Percentiles rank a stretch among this genome's conserved stretches.
Conservation (phyloP, 2,329 filamentous ascomycete genomes). For the Hypoxylon rubiginosum region DNA sequence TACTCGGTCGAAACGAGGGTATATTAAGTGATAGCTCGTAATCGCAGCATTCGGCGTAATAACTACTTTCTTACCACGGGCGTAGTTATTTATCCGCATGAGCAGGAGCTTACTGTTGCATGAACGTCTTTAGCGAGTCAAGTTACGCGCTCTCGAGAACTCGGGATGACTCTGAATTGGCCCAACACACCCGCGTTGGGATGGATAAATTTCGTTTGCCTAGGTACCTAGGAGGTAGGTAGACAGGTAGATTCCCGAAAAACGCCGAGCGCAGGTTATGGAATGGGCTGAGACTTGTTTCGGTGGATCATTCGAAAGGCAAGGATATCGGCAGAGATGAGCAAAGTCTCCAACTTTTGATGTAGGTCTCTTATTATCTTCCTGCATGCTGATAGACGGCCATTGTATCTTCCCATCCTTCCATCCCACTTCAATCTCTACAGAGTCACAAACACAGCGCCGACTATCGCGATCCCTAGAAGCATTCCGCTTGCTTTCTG, state of each 20-base stretch:
- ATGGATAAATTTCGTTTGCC: conserved; percentile 27
- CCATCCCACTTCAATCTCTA: conserved; percentile 32
- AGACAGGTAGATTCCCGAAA: conserved; percentile 22
- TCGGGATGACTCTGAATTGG: conserved; percentile 25
- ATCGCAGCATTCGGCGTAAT: conserved; percentile 35
- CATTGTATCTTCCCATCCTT: conserved; percentile 10
- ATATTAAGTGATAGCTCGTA: conserved; percentile 37
- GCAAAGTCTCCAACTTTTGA: conserved; percentile 6
- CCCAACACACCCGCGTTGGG: conserved; percentile 6
- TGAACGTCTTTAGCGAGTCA: conserved; percentile 23
- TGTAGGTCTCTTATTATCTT: conserved; percentile 15
- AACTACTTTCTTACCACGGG: conserved; percentile 25
- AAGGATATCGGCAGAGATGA: conserved; percentile 26
- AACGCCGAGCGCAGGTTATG: conserved; percentile 34
- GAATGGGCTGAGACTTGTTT: conserved; percentile 14
- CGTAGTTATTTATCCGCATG: conserved; percentile 40
- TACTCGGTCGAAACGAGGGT: conserved; percentile 17
- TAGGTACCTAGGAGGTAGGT: background rate
- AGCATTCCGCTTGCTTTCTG: conserved; percentile 44
- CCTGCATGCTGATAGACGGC: conserved; percentile 11
- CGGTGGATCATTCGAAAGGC: conserved; percentile 21
- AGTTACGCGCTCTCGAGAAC: conserved; percentile 11
- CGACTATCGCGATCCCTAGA: conserved; percentile 42
- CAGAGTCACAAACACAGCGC: conserved; percentile 44
- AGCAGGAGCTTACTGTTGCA: conserved; percentile 40